phyloP scores from a whole-genome alignment of 352 stramenopile species.

The Phytophthora fragariae region DNA sequence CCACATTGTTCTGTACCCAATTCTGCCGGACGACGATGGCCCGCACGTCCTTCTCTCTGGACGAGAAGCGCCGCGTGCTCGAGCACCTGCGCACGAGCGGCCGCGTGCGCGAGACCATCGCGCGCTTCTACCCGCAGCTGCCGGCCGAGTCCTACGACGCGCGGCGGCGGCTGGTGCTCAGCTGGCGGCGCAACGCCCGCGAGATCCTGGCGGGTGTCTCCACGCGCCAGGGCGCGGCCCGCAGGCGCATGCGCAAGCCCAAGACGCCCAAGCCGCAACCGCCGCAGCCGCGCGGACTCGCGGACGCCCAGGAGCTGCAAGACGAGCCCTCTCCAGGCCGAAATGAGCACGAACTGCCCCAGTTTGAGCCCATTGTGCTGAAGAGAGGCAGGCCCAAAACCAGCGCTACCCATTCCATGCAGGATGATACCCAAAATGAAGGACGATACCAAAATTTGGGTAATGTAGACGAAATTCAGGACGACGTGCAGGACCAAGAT shows the following conservation, averaged over 20 bases:
- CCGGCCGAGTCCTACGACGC: constrained; percentile 28
- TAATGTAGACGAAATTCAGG: too few species aligned
- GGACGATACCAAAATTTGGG: not conserved
- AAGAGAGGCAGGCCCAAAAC: constrained; percentile 2
- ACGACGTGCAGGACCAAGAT: not conserved
- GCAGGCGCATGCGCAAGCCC: constrained; percentile 19
- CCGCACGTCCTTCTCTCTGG: constrained; percentile 29
- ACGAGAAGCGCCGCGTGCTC: constrained; percentile 40
- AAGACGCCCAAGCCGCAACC: constrained; percentile 11
- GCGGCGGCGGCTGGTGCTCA: constrained; percentile 26
- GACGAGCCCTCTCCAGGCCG: constrained; percentile 8
- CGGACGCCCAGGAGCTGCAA: not conserved
- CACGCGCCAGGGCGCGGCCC: constrained; percentile 23
- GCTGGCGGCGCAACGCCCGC: constrained; percentile 23
- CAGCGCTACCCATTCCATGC: too few species aligned
- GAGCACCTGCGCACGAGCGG: constrained; percentile 24
- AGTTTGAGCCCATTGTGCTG: constrained; percentile 17
- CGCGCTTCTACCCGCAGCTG: constrained; percentile 30
- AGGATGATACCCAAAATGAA: too few species aligned
- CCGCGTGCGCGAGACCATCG: constrained; percentile 29
- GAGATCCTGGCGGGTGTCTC: constrained; percentile 25
- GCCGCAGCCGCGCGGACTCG: constrained; percentile 13
- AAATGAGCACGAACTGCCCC: constrained; percentile 12
- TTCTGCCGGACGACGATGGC: too few species aligned
- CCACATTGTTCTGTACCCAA: too few species aligned